A percentile compares a stretch with the other conserved stretches of the same genome.
Conservation (phyloP, 257 asterid species). For the Gentiana macrophylla region DNA sequence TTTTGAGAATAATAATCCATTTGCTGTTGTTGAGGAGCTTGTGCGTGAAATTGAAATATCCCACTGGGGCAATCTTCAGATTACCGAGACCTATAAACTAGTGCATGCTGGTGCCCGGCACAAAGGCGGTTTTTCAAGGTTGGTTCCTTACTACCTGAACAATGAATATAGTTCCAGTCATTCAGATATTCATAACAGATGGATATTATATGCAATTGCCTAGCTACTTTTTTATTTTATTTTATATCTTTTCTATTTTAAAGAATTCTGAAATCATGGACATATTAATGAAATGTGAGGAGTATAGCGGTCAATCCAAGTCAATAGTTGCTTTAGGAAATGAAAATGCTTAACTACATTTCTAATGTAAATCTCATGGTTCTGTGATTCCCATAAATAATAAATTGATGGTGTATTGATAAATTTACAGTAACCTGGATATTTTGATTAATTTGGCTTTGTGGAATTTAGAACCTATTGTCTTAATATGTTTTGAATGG, state of each 20-base stretch:
- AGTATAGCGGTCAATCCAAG: not conserved
- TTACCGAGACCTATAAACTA: conserved; percentile 74
- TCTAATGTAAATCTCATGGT: too few species aligned
- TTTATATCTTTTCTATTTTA: too few species aligned
- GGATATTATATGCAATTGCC: too few species aligned
- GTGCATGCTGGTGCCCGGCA: conserved; percentile 93
- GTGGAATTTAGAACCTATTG: too few species aligned
- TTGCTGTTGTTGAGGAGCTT: conserved; percentile 98
- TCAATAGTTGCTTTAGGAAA: not conserved
- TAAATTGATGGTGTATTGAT: not conserved
- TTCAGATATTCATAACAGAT: too few species aligned
- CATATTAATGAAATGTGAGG: not conserved
- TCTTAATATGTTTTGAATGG: not conserved
- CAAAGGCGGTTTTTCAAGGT: conserved; percentile 94
- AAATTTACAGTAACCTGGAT: not conserved
- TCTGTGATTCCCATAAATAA: too few species aligned
- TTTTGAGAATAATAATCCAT: conserved; percentile 83
- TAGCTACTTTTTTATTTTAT: too few species aligned
- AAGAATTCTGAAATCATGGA: too few species aligned
- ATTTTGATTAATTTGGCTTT: not conserved
- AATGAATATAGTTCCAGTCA: not conserved
- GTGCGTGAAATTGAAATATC: conserved; percentile 96
- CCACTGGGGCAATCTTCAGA: conserved; percentile 95
- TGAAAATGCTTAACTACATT: too few species aligned
- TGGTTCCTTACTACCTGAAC: conserved; percentile 18